Evolutionary conservation across 345 rosid genomes (phyloP), one percentile per base, ranked within the genome.

Genomic region (Toxicodendron radicans): DNA sequence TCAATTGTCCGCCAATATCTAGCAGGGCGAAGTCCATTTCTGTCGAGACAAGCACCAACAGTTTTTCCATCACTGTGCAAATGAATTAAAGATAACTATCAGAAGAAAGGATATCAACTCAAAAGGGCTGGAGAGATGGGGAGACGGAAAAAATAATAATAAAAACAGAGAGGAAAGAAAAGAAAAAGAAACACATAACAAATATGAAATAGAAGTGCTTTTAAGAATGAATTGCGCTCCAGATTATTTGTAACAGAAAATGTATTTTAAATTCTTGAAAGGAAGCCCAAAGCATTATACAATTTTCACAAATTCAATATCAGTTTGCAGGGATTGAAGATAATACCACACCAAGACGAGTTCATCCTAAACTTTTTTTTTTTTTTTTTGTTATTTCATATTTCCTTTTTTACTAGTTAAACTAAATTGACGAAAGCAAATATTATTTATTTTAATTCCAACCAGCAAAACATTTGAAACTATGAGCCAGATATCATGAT

Each of bases 1-100:
- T 95, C 99, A 38, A 77, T 80, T 9, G 99, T 95, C 74, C 89
- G 86, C 99, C 99, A 95, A 68, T 95, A 95, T 77, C 99, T 86
- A 82, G 99, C 99, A 58, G 99, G 99, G 75, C 99, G 98, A 85
- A 95, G 99, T 49, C 99, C 99, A 72, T 95, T 95, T 61, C 99
- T 90, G 76, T 95, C 98, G 73, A 95, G 98, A 80, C 94, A 89
- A 73, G 99, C 99, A 58, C 99, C 99, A 65, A 95, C 96, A 81
- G 97, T 95, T 87, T 95, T 95, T 76, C 99, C 99, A 84, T 95
- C 99, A 86, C 99, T 95, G 84, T 65, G 77, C 73, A 80, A 78
- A 82, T 64, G 75, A 82, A 84, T 64, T 74, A 80, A 76, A 74
- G 71, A 64, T 71, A 85, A 79, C 46, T 65, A 79, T 85, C 67